Conservation (phyloP, 2,329 filamentous ascomycete species). For the Aphanocladium album region DNA sequence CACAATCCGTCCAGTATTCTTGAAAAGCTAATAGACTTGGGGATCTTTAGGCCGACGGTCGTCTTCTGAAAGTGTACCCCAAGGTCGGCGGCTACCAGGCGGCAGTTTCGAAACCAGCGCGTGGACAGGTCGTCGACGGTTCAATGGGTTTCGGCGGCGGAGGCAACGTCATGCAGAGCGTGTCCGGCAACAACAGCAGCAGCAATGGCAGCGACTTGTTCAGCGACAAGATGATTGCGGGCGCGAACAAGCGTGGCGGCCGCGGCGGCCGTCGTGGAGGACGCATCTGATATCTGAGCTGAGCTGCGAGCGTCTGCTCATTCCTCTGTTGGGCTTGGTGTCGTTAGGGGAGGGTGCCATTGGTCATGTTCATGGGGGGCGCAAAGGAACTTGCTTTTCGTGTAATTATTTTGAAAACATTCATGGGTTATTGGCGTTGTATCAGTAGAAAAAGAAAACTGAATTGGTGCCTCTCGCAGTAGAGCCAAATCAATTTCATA, state of each 20-base stretch:
- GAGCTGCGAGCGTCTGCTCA: no score
- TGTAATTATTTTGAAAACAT: background rate
- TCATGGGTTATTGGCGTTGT: slow-evolving; percentile 6
- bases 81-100: slow-evolving; percentile 47
- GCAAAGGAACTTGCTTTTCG: background rate
- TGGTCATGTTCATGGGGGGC: no score
- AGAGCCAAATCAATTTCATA: background rate
- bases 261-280: slow-evolving; percentile 16
- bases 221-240: slow-evolving; percentile 42
- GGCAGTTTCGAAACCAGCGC: background rate
- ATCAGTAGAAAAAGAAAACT: background rate
- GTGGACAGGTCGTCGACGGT: slow-evolving; percentile 45
- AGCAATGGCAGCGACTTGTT: slow-evolving; percentile 34
- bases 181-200: slow-evolving; percentile 21
- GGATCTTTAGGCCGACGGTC: slow-evolving; percentile 60
- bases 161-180: slow-evolving; percentile 40
- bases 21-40: background rate
- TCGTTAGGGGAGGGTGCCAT: background rate
- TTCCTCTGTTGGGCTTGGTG: background rate
- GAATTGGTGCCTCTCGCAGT: background rate
- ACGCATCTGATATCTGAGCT: no score
- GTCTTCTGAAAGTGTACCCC: slow-evolving; percentile 66
- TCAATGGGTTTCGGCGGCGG: slow-evolving; percentile 46
- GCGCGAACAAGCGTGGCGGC: slow-evolving; percentile 17
- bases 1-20: no score